Evolutionary conservation across 306 rosid genomes (phyloP).

Genomic region (Pyrus bretschneideri): DNA sequence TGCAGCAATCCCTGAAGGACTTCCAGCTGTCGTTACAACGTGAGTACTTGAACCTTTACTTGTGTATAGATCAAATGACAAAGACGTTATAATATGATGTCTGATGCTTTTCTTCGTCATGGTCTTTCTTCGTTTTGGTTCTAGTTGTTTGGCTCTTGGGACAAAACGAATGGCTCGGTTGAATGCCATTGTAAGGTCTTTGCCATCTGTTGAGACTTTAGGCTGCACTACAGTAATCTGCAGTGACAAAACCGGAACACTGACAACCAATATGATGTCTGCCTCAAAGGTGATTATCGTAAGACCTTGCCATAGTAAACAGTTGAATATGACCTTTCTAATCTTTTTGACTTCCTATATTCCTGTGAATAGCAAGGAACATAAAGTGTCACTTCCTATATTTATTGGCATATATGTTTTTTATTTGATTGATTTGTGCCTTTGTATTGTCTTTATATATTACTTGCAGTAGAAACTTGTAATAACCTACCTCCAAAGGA

Average conservation of each 20-base stretch:
- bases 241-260: constrained; percentile 97
- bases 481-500: not conserved
- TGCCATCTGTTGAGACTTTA: constrained; percentile 94
- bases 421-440: not conserved
- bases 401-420: not conserved
- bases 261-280: constrained; percentile 98
- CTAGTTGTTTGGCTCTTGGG: constrained; percentile 97
- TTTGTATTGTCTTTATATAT: not conserved
- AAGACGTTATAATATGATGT: not conserved
- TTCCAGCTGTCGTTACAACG: constrained; percentile 99
- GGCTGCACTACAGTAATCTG: constrained; percentile 99
- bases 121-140: constrained; percentile 9
- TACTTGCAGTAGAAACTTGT: not conserved
- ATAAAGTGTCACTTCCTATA: not conserved
- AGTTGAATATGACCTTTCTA: not conserved
- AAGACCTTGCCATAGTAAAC: not conserved
- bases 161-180: constrained; percentile 95
- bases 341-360: not conserved
- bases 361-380: not conserved
- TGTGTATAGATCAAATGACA: constrained; percentile 13
- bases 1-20: constrained; percentile 99
- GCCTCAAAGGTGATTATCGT: constrained; percentile 61
- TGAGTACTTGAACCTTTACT: constrained; percentile 38
- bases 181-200: constrained; percentile 90
- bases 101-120: not conserved